phyloP scores from a whole-genome alignment of 2,329 filamentous ascomycete genomes.

The Nothophaeocryptopus gaeumannii region DNA sequence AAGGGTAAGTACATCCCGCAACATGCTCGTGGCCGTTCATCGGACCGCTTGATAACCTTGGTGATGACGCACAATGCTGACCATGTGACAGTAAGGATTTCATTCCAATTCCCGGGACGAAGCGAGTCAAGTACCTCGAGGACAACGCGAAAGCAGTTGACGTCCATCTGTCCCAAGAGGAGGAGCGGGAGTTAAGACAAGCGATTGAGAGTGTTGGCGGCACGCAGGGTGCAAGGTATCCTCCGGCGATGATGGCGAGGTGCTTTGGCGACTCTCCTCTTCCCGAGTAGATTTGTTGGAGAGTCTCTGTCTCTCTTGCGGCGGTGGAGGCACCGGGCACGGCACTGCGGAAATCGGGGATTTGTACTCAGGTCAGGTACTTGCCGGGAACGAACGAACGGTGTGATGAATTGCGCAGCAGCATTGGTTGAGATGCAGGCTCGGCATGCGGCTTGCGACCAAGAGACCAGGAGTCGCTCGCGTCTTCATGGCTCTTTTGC shows the following conservation, averaged over 20 bases:
- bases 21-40: conserved; percentile 20
- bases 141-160: conserved; percentile 26
- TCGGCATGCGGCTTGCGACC: too few species aligned
- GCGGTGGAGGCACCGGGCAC: too few species aligned
- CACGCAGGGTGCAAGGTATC: conserved; percentile 29
- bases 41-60: conserved; percentile 20
- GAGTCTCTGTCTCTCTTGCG: not conserved
- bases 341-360: too few species aligned
- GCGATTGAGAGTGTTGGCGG: conserved; percentile 34
- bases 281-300: conserved; percentile 2
- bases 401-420: too few species aligned
- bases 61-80: conserved; percentile 30
- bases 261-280: conserved; percentile 28
- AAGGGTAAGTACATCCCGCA: conserved; percentile 30
- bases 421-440: too few species aligned
- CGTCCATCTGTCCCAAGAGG: conserved; percentile 26
- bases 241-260: conserved; percentile 28
- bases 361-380: too few species aligned
- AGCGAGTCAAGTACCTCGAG: conserved; percentile 28
- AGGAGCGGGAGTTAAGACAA: conserved; percentile 28
- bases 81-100: conserved; percentile 34
- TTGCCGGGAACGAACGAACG: too few species aligned
- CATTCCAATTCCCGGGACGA: conserved; percentile 47
- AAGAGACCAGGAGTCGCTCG: too few species aligned
- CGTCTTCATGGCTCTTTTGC: too few species aligned